Evolutionary conservation across 208 protist genomes (phyloP).

Genomic region (Acanthamoeba healyi): DNA sequence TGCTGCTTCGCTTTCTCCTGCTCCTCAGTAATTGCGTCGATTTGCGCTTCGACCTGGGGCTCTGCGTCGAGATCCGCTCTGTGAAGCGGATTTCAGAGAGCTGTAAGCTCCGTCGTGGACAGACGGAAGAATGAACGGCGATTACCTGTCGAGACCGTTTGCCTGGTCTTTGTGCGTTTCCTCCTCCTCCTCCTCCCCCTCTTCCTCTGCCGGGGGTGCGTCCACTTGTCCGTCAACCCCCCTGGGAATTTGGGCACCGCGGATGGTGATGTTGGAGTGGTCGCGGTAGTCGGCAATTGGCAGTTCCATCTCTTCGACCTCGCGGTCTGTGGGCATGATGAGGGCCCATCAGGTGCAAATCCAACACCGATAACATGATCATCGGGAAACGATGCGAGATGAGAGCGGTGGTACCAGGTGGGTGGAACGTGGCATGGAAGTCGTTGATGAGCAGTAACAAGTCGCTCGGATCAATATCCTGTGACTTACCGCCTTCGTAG

Average conservation of each 20-base stretch:
- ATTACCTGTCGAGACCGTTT: too few relatives aligned
- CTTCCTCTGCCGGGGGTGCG: neutral
- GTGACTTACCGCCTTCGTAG: neutral
- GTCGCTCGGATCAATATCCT: conserved; percentile 23
- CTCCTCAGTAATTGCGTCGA: too few relatives aligned
- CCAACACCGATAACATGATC: too few relatives aligned
- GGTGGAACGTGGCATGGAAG: conserved; percentile 41
- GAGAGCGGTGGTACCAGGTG: neutral
- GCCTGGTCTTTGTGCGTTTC: too few relatives aligned
- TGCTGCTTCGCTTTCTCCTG: too few relatives aligned
- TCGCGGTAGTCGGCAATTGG: conserved; percentile 19
- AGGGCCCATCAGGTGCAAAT: too few relatives aligned
- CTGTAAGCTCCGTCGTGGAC: too few relatives aligned
- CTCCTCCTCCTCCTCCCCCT: neutral
- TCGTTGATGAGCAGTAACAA: conserved; percentile 20
- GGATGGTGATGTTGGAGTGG: conserved; percentile 42
- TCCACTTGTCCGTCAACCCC: neutral
- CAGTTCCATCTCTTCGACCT: conserved; percentile 29
- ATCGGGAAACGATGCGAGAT: too few relatives aligned
- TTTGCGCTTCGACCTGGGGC: too few relatives aligned
- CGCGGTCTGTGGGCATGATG: neutral
- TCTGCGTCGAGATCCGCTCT: too few relatives aligned
- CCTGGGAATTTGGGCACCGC: neutral
- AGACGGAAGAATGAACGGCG: too few relatives aligned
- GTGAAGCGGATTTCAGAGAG: too few relatives aligned